Evolutionary conservation across 148 eudicot genomes (phyloP).

Genomic region (Silene conica): DNA sequence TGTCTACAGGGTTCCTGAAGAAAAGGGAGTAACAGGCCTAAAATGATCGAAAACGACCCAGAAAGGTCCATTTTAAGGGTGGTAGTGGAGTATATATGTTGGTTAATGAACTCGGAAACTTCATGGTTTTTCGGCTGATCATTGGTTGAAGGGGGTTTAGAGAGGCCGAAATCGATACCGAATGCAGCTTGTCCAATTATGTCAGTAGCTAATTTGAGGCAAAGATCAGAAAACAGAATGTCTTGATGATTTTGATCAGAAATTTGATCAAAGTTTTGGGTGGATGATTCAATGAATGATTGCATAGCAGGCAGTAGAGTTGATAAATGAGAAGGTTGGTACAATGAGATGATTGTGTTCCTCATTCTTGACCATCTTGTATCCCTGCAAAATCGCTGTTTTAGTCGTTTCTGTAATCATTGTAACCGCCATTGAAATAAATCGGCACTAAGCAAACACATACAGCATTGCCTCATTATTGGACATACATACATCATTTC

Average conservation of each 20-base stretch:
- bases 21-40: constrained; percentile 71
- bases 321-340: constrained; percentile 88
- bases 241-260: constrained; percentile 30
- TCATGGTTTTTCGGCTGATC: constrained; percentile 24
- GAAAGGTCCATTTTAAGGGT: constrained; percentile 89
- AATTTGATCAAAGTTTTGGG: constrained; percentile 32
- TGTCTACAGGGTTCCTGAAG: constrained; percentile 78
- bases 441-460: neutral
- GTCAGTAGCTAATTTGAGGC: constrained; percentile 75
- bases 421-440: neutral
- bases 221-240: constrained; percentile 56
- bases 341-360: constrained; percentile 75
- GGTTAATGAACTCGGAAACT: constrained; percentile 59
- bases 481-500: neutral
- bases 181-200: constrained; percentile 86
- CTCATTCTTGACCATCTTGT: constrained; percentile 86
- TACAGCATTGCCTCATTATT: neutral
- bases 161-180: constrained; percentile 80
- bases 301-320: constrained; percentile 81
- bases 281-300: constrained; percentile 51
- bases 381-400: constrained; percentile 42
- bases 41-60: constrained; percentile 70
- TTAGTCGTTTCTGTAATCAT: neutral
- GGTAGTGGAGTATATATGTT: constrained; percentile 83
- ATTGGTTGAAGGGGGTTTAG: constrained; percentile 36